Base-by-base conservation (phyloP, 2,329 filamentous ascomycete genomes). In the Aspergillus floridensis region DNA sequence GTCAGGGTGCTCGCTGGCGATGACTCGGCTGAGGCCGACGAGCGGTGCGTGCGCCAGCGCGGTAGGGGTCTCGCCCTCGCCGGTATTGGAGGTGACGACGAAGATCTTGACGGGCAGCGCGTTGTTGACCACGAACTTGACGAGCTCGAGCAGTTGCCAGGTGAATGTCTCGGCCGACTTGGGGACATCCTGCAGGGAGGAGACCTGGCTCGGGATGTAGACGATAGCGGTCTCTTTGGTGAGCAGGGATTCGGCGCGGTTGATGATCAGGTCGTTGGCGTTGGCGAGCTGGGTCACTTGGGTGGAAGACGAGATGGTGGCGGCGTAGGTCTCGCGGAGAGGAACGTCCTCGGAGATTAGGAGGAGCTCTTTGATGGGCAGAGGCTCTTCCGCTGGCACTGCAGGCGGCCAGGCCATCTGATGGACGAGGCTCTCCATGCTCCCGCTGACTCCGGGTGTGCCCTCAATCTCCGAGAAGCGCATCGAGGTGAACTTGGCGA, bases 391-490 rank as follows among this genome's bases (percentile, higher is more conserved):
- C 0, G 70, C 60, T 5, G 74, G 69, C 6, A 51, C 61, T 1
- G 72, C 73, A 11, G 77, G 74, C 4, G 75, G 64, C 77, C 77
- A 79, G 6, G 73, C 69, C 4, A 79, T 49, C 14, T 68, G 68
- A 60, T 79, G 74, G 8, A 77, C 73, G 0, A 79, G 64, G 21
- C 70, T 67, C 10, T 73, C 70, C 1, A 73, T 57, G 65, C 38
- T 51, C 22, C 41, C 65, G 49, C 64, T 69, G 3, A 55, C 57
- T 2, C 63, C 65, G 0, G 68, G 47, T 0, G 66, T 65, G 5
- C 69, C 74, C 53, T 79, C 77, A n/a, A 80, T 68, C 49, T 75
- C 74, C 5, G 77, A 72, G 57, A 79, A 78, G 3, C 68, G 65
- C 74, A 79, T 77, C 0, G 65, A 66, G 16, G 63, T 61, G 41